phyloP scores from a whole-genome alignment of 495 filamentous ascomycete genomes.

The Neurospora sp. region DNA sequence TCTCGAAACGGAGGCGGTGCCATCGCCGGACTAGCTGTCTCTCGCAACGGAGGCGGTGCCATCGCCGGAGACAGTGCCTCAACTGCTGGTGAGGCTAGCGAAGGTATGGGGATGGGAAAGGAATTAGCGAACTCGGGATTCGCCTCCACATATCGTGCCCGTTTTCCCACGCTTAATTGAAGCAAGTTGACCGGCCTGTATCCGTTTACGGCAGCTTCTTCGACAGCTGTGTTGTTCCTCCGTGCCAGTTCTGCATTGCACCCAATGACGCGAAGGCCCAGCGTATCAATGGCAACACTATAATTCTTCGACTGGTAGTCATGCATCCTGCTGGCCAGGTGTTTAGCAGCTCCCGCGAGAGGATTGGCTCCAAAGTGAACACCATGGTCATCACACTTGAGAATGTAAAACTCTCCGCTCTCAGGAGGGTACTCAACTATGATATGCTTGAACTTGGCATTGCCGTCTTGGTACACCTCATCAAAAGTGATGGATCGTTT shows the following conservation, averaged over 20 bases:
- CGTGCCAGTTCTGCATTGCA: conserved; percentile 17
- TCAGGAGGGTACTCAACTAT: conserved; percentile 29
- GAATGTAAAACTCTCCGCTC: conserved; percentile 26
- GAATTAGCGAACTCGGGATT: background rate
- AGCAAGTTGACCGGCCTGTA: conserved; percentile 24
- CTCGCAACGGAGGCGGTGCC: background rate
- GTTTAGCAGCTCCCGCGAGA: conserved; percentile 31
- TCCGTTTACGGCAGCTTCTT: conserved; percentile 16
- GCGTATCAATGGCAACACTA: conserved; percentile 17
- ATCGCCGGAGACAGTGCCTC: background rate
- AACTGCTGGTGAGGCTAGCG: background rate
- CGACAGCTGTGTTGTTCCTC: conserved; percentile 27
- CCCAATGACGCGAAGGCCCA: conserved; percentile 28
- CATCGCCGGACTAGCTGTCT: background rate
- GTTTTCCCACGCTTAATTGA: conserved; percentile 12
- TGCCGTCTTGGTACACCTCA: conserved; percentile 29
- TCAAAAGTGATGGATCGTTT: conserved; percentile 26
- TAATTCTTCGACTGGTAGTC: conserved; percentile 23
- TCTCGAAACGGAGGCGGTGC: background rate
- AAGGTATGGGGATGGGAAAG: background rate
- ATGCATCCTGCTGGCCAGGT: conserved; percentile 28
- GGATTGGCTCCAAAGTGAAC: conserved; percentile 34
- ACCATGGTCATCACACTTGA: conserved; percentile 33
- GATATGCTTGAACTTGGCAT: conserved; percentile 27
- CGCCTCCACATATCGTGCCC: background rate